Percentiles rank a stretch among this genome's conserved stretches.
Conservation (phyloP, 225 moss, liverwort and hornwort genomes). For the Physcomitrellopsis africana region DNA sequence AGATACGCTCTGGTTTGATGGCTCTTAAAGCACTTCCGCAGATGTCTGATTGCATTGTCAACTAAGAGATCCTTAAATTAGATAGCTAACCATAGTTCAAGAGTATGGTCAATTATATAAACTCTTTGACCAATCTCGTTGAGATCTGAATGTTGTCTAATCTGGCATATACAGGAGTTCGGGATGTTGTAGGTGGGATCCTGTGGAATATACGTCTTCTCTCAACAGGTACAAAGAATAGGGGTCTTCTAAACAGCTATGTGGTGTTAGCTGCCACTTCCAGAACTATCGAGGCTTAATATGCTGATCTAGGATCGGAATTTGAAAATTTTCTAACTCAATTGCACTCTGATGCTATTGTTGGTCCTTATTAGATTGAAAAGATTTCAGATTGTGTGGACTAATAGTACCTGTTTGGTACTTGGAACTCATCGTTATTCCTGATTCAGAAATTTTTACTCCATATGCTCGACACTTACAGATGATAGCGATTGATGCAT, state of each 20-base stretch:
- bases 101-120: neutral
- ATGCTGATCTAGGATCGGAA: neutral
- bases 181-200: neutral
- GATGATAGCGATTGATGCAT: too few relatives aligned
- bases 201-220: neutral
- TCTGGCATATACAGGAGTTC: neutral
- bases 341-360: constrained; percentile 4
- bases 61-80: neutral
- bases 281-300: neutral
- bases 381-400: neutral
- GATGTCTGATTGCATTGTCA: neutral
- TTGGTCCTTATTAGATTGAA: neutral
- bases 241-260: neutral
- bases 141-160: neutral
- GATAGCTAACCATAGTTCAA: neutral
- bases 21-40: neutral
- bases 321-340: neutral
- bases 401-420: neutral
- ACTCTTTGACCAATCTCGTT: neutral
- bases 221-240: neutral
- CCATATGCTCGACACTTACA: too few relatives aligned
- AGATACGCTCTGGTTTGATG: neutral
- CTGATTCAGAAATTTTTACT: neutral
- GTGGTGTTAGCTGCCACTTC: neutral
- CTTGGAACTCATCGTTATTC: neutral